Conservation (phyloP, 2,329 filamentous ascomycete genomes). For the Hymenotorrendiella dingleyae region DNA sequence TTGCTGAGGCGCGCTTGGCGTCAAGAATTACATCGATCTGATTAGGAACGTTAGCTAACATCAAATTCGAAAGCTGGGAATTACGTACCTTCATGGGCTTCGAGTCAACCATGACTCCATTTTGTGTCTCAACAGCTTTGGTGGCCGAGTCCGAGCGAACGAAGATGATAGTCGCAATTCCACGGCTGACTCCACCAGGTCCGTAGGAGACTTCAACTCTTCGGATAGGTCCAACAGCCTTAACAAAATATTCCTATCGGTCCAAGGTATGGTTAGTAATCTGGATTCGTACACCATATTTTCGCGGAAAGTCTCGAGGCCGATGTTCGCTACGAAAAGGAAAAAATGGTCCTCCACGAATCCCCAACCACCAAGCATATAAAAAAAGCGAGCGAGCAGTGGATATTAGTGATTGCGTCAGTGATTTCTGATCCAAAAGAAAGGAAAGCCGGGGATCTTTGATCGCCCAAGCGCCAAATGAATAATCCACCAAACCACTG, state of each 20-base stretch:
- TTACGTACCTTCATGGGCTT: conserved; percentile 78
- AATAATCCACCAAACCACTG: no score
- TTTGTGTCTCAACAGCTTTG: conserved; percentile 77
- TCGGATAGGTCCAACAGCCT: conserved; percentile 85
- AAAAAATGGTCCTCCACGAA: conserved; percentile 17
- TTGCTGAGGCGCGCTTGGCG: conserved; percentile 62
- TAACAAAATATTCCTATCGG: conserved; percentile 90
- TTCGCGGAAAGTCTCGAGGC: conserved; percentile 24
- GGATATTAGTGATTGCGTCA: conserved; percentile 38
- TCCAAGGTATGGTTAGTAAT: conserved; percentile 61
- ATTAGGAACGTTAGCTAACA: no score
- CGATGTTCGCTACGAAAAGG: conserved; percentile 26
- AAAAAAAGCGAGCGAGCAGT: conserved; percentile 56
- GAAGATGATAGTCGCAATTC: conserved; percentile 88
- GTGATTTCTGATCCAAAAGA: conserved; percentile 8
- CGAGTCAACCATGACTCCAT: conserved; percentile 85
- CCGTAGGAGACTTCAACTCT: conserved; percentile 88
- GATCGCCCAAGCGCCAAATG: no score
- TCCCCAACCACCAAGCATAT: conserved; percentile 17
- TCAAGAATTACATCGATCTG: conserved; percentile 92
- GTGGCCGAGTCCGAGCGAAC: conserved; percentile 71
- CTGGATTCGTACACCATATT: conserved; percentile 36
- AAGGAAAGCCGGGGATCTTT: no score
- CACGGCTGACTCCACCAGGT: conserved; percentile 84
- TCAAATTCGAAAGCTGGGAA: no score